phyloP scores from a whole-genome alignment of 2,329 filamentous ascomycete genomes.

The Celoporthe dispersa region DNA sequence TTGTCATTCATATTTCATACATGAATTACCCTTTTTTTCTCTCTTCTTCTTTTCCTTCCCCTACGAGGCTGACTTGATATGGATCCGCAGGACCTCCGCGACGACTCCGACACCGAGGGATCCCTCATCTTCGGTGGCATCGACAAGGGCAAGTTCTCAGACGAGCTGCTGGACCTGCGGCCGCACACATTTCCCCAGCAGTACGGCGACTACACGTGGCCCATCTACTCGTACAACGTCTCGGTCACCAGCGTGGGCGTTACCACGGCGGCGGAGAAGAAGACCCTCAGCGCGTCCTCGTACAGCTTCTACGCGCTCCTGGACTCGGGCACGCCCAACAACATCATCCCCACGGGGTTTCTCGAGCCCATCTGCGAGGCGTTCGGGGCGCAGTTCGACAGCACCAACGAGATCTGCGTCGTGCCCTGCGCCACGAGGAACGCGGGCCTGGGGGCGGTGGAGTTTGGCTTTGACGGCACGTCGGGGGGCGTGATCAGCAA shows the following conservation, averaged over 20 bases:
- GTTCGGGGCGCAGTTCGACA: background rate
- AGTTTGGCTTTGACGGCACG: background rate
- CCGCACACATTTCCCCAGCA: background rate
- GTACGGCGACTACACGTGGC: background rate
- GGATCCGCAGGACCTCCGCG: background rate
- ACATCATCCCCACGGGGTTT: background rate
- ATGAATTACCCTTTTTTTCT: background rate
- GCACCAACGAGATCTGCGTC: background rate
- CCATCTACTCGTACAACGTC: background rate
- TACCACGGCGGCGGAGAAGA: background rate
- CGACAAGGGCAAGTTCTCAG: slow-evolving; percentile 4
- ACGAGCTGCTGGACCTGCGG: background rate
- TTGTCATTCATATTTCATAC: no score
- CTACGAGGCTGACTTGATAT: background rate
- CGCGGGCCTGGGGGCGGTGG: background rate
- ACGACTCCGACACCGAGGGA: background rate
- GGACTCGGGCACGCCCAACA: background rate
- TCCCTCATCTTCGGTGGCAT: slow-evolving; percentile 3
- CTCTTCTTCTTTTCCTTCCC: background rate
- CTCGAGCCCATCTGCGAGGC: background rate
- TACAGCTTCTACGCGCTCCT: background rate
- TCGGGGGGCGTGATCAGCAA: background rate
- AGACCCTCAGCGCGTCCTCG: background rate
- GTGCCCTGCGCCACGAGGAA: background rate
- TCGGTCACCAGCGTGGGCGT: background rate